Evolutionary conservation across 2,329 filamentous ascomycete species (phyloP).

Genomic region (Chlorencoelia australis): DNA sequence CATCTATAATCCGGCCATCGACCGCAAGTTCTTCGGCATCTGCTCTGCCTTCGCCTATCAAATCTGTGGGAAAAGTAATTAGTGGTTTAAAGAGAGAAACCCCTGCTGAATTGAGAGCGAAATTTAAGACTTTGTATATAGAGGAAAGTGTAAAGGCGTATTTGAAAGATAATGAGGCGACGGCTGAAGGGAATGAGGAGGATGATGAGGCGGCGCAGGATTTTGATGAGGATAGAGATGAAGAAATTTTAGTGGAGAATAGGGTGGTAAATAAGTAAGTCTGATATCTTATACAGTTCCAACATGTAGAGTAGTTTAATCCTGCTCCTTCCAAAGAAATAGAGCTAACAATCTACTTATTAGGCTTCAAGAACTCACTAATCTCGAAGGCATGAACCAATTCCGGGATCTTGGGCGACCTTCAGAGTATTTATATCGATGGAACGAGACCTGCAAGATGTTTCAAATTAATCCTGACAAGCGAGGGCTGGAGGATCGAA

Average conservation of each 20-base stretch:
- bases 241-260: background rate
- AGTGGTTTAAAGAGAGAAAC: background rate
- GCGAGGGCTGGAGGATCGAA: conserved; percentile 4
- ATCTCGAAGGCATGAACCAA: conserved; percentile 7
- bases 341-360: background rate
- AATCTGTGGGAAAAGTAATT: background rate
- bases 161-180: too few species aligned
- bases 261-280: too few species aligned
- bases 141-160: too few species aligned
- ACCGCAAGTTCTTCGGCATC: background rate
- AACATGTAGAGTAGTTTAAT: background rate
- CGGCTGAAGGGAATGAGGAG: background rate
- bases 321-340: background rate
- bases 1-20: background rate
- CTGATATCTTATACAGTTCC: too few species aligned
- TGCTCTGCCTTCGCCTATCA: too few species aligned
- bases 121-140: background rate
- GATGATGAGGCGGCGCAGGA: background rate
- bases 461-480: conserved; percentile 12
- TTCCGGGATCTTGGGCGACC: background rate
- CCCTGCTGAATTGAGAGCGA: background rate
- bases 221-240: background rate
- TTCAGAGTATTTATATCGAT: conserved; percentile 1
- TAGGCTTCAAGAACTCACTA: conserved; percentile 12
- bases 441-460: conserved; percentile 15